Evolutionary conservation across 2,329 filamentous ascomycete genomes (phyloP).

Genomic region (Diaporthe australafricana): DNA sequence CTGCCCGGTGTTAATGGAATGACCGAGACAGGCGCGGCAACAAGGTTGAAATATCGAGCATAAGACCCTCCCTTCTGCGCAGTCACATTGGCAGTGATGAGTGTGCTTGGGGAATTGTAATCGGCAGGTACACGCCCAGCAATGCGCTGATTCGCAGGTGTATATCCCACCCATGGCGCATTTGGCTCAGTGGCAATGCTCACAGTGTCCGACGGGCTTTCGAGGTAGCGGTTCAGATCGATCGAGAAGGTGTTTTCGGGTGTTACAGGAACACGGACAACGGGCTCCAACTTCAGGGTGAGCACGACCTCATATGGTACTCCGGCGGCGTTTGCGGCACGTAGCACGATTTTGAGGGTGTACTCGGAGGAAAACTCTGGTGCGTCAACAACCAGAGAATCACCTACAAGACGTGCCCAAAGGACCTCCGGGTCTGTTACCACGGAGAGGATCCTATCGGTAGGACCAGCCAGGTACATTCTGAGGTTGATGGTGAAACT

Average conservation of each 20-base stretch:
- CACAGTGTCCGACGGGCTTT: background rate
- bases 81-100: background rate
- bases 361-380: background rate
- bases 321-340: background rate
- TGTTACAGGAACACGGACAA: background rate
- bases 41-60: constrained; percentile 10
- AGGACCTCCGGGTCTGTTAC: background rate
- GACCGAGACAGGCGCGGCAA: background rate
- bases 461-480: background rate
- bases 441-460: background rate
- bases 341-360: background rate
- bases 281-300: background rate
- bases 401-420: background rate
- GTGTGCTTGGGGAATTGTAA: background rate
- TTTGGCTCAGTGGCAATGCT: background rate
- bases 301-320: background rate
- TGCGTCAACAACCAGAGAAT: background rate
- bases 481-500: background rate
- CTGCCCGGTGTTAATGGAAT: background rate
- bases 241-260: background rate
- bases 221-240: background rate
- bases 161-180: background rate
- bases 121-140: background rate
- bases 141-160: background rate
- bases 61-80: background rate